Percentiles rank a stretch among this genome's conserved stretches.
phyloP scores from a whole-genome alignment of 352 stramenopile genomes.

The Halophytophthora polymorphica region DNA sequence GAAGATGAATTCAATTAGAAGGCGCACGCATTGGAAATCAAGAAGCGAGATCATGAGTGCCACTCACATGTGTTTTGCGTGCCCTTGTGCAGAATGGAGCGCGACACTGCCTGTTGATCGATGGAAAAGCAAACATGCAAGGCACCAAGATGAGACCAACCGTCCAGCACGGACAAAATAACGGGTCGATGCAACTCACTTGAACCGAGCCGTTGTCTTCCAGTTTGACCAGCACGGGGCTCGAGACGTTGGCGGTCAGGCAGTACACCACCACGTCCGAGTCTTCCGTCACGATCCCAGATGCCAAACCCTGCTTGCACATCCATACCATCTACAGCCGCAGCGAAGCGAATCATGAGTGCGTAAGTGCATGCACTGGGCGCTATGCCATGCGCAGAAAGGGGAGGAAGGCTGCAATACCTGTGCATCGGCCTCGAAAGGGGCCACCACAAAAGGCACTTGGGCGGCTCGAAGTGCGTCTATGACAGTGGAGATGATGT shows the following conservation, averaged over 20 bases:
- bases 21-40: conserved; percentile 1
- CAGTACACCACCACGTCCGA: conserved; percentile 81
- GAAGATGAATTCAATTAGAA: no score
- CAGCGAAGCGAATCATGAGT: neutral
- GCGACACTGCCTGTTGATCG: conserved; percentile 40
- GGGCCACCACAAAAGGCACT: conserved; percentile 64
- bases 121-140: neutral
- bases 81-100: conserved; percentile 47
- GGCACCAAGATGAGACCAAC: no score
- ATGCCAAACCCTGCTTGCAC: conserved; percentile 53
- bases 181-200: conserved; percentile 9
- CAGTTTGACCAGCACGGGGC: conserved; percentile 67
- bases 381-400: neutral
- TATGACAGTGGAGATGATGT: conserved; percentile 60
- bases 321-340: conserved; percentile 69
- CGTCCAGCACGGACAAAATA: no score
- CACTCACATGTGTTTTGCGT: conserved; percentile 33
- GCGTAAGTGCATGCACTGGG: neutral
- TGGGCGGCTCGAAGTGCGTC: conserved; percentile 37
- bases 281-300: conserved; percentile 78
- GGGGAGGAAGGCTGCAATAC: conserved; percentile 6
- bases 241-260: conserved; percentile 43
- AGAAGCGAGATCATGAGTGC: neutral
- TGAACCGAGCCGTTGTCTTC: conserved; percentile 62
- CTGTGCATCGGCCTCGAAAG: conserved; percentile 74